Evolutionary conservation across 441 rosid species (phyloP), one percentile per base, ranked within the genome.

Genomic region (Metrosideros polymorpha): DNA sequence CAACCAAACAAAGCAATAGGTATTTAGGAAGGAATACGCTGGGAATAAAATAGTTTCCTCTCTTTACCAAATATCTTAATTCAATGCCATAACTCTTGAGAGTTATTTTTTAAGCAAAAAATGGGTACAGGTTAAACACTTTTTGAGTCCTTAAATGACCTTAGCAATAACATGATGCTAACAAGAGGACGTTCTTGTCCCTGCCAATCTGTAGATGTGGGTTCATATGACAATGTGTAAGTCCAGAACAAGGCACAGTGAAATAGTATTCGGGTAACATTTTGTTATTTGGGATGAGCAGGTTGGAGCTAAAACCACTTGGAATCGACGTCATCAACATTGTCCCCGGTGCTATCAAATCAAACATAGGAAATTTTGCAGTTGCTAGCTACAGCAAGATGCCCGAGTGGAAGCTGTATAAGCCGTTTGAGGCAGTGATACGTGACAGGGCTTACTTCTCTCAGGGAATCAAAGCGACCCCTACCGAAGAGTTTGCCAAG

Each of bases 351-450:
- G 97, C 97, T 39, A 84, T 96, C 84, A 91, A 86, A 85, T 93
- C 99, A 27, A 97, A 97, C 92, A 90, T 94, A n/a, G 98, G 94
- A 66, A 92, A 90, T 85, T 90, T 96, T 54, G 98, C 97, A n/a
- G 10, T 88, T 47, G 89, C 92, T 4, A 91, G 55, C 91, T 92
- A 91, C 92, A 90, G 89, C 82, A 82, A 79, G 87, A 91, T 96
- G 96, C 96, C 98, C 1, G 97, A 96, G 84, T 93, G 93, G 96
- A 94, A 94, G 88, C 89, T 95, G 84, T 96, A 91, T 90, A 94
- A 92, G 89, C 95, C 94, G 88, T 96, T 88, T 30, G 97, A 93
- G 89, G 91, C 88, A 55, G 95, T 89, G 47, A 95, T 95, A 82
- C 92, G 88, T 84, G 92, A 89, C 50, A 92, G 99, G 76, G 95